phyloP scores from a whole-genome alignment of 1,284 basidiomycete species.

The Boletellus dicymbophilus region DNA sequence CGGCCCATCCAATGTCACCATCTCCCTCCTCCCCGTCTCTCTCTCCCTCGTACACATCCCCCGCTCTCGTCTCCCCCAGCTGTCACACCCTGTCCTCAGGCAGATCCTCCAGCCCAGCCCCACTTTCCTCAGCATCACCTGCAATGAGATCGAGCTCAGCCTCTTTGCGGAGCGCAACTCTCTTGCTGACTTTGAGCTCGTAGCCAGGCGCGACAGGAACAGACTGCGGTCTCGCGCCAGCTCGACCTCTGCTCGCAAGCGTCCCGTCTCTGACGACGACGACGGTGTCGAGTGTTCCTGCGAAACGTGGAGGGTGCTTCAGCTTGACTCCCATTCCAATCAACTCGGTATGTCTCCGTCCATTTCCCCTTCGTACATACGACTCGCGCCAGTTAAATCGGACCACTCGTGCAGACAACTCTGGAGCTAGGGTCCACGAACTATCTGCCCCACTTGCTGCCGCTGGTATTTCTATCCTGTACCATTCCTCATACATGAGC shows the following conservation, averaged over 20 bases:
- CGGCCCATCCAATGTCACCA: slow-evolving; percentile 48
- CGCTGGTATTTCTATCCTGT: slow-evolving; percentile 82
- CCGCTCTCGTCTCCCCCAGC: slow-evolving; percentile 57
- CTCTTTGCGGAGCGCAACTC: slow-evolving; percentile 65
- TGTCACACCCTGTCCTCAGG: slow-evolving; percentile 63
- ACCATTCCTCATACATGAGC: slow-evolving; percentile 84
- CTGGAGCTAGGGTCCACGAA: slow-evolving; percentile 75
- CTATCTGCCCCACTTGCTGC: slow-evolving; percentile 77
- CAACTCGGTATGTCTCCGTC: slow-evolving; percentile 50
- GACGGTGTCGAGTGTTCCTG: slow-evolving; percentile 69
- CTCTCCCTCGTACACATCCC: slow-evolving; percentile 74
- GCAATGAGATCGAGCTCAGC: slow-evolving; percentile 74
- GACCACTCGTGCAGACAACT: slow-evolving; percentile 48
- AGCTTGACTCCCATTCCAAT: slow-evolving; percentile 74
- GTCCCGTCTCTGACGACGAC: slow-evolving; percentile 20
- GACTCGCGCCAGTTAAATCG: slow-evolving; percentile 12
- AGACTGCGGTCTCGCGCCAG: slow-evolving; percentile 42
- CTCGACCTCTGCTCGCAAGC: slow-evolving; percentile 36
- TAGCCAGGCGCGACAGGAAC: slow-evolving; percentile 59
- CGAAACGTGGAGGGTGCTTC: slow-evolving; percentile 74
- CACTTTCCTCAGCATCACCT: slow-evolving; percentile 72
- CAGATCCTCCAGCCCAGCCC: slow-evolving; percentile 68
- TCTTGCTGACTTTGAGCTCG: slow-evolving; percentile 59
- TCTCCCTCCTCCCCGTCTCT: slow-evolving; percentile 67
- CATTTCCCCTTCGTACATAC: not conserved